Evolutionary conservation across 2,329 filamentous ascomycete genomes (phyloP).

Genomic region (Lasiodiplodia citricola): DNA sequence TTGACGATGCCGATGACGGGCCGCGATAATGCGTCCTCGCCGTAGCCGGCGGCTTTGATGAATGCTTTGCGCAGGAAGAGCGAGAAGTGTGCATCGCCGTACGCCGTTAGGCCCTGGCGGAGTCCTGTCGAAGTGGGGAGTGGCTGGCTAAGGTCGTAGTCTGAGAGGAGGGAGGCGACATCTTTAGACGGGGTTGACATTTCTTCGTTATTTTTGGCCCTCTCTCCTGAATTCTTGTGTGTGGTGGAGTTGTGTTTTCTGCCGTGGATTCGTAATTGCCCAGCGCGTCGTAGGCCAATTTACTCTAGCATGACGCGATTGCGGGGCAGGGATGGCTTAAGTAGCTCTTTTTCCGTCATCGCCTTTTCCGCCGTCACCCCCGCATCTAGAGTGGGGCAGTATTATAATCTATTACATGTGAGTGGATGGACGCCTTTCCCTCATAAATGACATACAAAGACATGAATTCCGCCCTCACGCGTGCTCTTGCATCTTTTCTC

Average conservation of each 20-base stretch:
- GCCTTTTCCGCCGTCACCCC: neutral
- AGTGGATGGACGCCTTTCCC: neutral
- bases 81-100: slow-evolving; percentile 76
- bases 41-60: slow-evolving; percentile 77
- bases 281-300: neutral
- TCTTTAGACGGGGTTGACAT: neutral
- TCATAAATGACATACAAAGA: neutral
- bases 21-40: slow-evolving; percentile 70
- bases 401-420: neutral
- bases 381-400: slow-evolving; percentile 4
- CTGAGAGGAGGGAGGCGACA: slow-evolving; percentile 29
- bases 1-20: slow-evolving; percentile 79
- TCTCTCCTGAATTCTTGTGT: neutral
- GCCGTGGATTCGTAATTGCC: neutral
- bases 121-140: slow-evolving; percentile 61
- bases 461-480: neutral
- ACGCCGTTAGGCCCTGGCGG: slow-evolving; percentile 68
- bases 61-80: slow-evolving; percentile 77
- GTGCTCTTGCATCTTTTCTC: neutral
- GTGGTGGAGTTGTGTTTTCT: neutral
- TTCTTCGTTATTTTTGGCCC: neutral
- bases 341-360: slow-evolving; percentile 1
- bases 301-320: neutral
- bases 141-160: slow-evolving; percentile 65
- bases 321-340: slow-evolving; percentile 12